phyloP scores from a whole-genome alignment of 108 stramenopile species.

The Parmales sp. region DNA sequence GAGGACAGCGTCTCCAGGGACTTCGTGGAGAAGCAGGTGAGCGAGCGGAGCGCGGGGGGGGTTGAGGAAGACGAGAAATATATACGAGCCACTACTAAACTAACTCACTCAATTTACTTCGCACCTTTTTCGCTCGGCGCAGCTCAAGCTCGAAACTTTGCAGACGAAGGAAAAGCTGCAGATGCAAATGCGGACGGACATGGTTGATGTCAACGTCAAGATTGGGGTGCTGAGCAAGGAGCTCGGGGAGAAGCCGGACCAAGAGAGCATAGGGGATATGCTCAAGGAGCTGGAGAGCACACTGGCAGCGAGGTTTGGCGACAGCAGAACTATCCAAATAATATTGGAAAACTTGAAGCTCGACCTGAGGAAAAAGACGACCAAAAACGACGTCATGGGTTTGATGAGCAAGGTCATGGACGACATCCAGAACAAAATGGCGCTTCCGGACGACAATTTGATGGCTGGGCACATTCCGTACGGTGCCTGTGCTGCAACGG shows the following conservation, averaged over 20 bases:
- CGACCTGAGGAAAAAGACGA: not conserved
- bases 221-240: not conserved
- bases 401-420: not conserved
- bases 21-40: not conserved
- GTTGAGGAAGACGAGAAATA: not conserved
- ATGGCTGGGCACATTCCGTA: not conserved
- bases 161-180: not conserved
- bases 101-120: not conserved
- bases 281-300: not conserved
- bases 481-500: constrained; percentile 1
- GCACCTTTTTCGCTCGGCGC: not conserved
- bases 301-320: not conserved
- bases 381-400: not conserved
- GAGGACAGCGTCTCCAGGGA: not conserved
- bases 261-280: not conserved
- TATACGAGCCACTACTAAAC: not conserved
- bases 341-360: not conserved
- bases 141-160: not conserved
- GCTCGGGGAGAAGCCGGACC: not conserved
- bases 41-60: not conserved
- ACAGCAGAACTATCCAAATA: not conserved
- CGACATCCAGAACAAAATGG: not conserved
- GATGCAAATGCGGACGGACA: not conserved
- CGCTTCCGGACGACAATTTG: not conserved
- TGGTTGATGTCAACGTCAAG: not conserved